A percentile compares a stretch with the other conserved stretches of the same genome.
Conservation (phyloP, 2,329 filamentous ascomycete species). For the Diaporthe citriasiana region DNA sequence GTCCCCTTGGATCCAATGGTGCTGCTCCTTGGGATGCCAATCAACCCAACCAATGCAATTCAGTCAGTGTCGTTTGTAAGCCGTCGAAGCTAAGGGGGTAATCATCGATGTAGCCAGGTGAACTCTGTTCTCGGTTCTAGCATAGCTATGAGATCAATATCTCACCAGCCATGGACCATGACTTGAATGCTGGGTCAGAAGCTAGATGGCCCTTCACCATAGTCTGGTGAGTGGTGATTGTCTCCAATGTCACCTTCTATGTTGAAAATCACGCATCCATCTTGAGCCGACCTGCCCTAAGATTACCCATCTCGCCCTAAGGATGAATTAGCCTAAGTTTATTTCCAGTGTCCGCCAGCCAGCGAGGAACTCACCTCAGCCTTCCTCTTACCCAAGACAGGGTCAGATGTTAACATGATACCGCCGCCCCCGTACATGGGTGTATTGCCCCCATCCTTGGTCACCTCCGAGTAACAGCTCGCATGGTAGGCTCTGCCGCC, state of each 20-base stretch:
- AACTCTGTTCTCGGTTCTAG: no score
- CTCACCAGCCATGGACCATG: not conserved
- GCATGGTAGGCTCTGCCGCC: conserved; percentile 88
- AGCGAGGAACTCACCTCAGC: conserved; percentile 69
- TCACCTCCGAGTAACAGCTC: conserved; percentile 88
- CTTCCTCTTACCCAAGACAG: conserved; percentile 80
- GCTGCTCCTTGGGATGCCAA: not conserved
- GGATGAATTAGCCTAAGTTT: conserved; percentile 10
- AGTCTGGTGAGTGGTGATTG: not conserved
- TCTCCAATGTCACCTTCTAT: not conserved
- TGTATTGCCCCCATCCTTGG: conserved; percentile 70
- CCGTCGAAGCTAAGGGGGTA: no score
- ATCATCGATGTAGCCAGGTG: not conserved
- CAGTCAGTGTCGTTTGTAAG: not conserved
- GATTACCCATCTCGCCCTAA: conserved; percentile 38
- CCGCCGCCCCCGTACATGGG: conserved; percentile 56
- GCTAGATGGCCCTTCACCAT: not conserved
- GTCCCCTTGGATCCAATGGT: no score
- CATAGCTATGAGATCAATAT: not conserved
- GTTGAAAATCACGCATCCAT: conserved; percentile 34
- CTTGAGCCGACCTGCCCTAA: conserved; percentile 38
- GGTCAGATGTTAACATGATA: conserved; percentile 67
- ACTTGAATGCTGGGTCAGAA: not conserved
- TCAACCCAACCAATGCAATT: not conserved
- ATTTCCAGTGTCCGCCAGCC: not conserved